Percentiles rank a stretch among this genome's conserved stretches.
Evolutionary conservation across 2,329 filamentous ascomycete species (phyloP).

Genomic region (Amylocarpus encephaloides): DNA sequence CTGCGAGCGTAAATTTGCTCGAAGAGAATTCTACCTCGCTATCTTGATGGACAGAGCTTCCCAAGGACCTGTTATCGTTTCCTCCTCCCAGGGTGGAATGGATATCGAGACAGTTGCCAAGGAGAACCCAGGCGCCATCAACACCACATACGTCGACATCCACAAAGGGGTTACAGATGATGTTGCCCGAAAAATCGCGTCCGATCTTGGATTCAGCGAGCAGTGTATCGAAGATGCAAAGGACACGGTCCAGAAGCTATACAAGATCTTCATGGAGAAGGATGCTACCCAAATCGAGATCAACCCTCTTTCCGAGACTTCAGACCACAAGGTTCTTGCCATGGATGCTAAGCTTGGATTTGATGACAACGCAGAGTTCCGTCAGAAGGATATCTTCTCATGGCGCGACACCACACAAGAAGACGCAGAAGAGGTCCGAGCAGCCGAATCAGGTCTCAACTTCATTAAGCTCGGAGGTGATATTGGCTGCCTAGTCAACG

Average conservation of each 20-base stretch:
- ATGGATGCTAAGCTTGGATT: constrained; percentile 99
- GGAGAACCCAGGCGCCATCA: constrained; percentile 93
- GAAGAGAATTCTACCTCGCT: constrained; percentile 97
- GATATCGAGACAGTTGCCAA: constrained; percentile 98
- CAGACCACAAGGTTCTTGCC: constrained; percentile 94
- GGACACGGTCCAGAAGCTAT: constrained; percentile 96
- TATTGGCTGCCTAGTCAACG: constrained; percentile 98
- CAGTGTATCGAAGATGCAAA: constrained; percentile 95
- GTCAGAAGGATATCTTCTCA: constrained; percentile 91
- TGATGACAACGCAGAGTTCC: constrained; percentile 98
- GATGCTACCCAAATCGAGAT: constrained; percentile 99
- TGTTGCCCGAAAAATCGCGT: constrained; percentile 82
- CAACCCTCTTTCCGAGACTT: constrained; percentile 97
- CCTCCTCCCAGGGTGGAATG: constrained; percentile 97
- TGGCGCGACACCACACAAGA: constrained; percentile 95
- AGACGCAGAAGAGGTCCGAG: constrained; percentile 95
- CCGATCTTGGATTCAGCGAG: constrained; percentile 92
- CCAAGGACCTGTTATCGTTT: constrained; percentile 91
- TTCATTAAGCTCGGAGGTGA: constrained; percentile 99
- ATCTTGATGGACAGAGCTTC: constrained; percentile 95
- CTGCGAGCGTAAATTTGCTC: constrained; percentile 98
- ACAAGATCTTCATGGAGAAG: constrained; percentile 97
- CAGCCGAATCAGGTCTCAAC: constrained; percentile 90
- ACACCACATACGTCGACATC: constrained; percentile 90
- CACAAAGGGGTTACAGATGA: constrained; percentile 92